Evolutionary conservation across 2,329 filamentous ascomycete genomes (phyloP).

Genomic region (Hypoxylon sp.): DNA sequence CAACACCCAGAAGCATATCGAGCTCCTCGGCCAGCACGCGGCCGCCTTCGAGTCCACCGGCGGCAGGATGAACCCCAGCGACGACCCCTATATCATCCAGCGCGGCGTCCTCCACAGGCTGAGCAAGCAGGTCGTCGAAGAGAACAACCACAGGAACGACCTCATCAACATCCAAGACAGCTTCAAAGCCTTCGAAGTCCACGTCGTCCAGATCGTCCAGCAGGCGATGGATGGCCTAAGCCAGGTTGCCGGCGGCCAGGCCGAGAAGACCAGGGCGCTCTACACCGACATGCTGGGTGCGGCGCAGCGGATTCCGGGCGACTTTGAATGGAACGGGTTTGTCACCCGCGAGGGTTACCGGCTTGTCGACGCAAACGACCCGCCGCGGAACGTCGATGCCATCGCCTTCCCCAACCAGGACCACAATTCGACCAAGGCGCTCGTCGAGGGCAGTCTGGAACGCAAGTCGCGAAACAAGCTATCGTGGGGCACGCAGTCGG

Average conservation of each 20-base stretch:
- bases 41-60: constrained; percentile 80
- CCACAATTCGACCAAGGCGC: constrained; percentile 78
- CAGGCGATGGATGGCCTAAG: constrained; percentile 84
- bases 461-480: constrained; percentile 90
- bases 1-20: constrained; percentile 92
- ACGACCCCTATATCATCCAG: constrained; percentile 89
- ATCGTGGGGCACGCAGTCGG: constrained; percentile 75
- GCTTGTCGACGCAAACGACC: constrained; percentile 79
- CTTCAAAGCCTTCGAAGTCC: constrained; percentile 86
- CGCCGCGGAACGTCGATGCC: constrained; percentile 75
- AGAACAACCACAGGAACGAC: constrained; percentile 96
- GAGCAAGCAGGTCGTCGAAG: constrained; percentile 89
- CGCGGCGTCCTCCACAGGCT: constrained; percentile 84
- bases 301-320: constrained; percentile 77
- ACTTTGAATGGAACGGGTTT: constrained; percentile 95
- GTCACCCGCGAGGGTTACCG: constrained; percentile 71
- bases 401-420: constrained; percentile 89
- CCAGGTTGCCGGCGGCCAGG: constrained; percentile 79
- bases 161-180: constrained; percentile 90
- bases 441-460: constrained; percentile 89
- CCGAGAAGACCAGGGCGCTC: constrained; percentile 80
- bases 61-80: constrained; percentile 71
- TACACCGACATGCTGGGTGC: constrained; percentile 84
- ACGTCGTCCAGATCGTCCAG: constrained; percentile 84
- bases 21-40: constrained; percentile 86